Evolutionary conservation across 2,329 filamentous ascomycete genomes (phyloP), one percentile per base, ranked within the genome.

Genomic region (Epichloe amarillans): DNA sequence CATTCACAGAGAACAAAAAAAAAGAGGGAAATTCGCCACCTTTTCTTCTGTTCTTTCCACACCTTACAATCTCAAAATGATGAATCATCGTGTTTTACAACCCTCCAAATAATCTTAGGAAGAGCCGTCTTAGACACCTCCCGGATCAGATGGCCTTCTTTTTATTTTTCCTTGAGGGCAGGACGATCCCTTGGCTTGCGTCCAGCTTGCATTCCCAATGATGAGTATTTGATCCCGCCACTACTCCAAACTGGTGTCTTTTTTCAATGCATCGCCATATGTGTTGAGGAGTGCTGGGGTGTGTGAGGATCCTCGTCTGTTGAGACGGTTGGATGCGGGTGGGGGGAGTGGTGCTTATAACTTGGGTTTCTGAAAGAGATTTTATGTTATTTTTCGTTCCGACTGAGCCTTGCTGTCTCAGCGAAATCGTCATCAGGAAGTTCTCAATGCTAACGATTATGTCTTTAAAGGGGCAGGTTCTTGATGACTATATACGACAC

Each of bases 101-200:
- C 66, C 67, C 68, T 61, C 55, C 56, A 59, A 58, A 54, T 56
- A 50, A 57, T 63, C 60, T 63, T 67, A 71, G 69, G 69, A 71
- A 71, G 69, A 71, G 69, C 69, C 69, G 69, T 71, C 67, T 71
- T 61, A 71, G 69, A 71, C 69, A 56, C 58, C 62, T 60, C 57
- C 52, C 60, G 58, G 58, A 50, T 49, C 36, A 47, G 52, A 51
- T 21, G 21, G 48, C 30, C 49, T 50, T 43, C 30, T 38, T 23
- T 46, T 50, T 30, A 44, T 50, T 46, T 6, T 6, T 30, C 40
- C 36, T 41, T 37, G 39, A 49, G 36, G 43, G 48, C 51, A 23
- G 36, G 45, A 50, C 44, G 42, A 40, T 48, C 54, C 57, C 52
- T 56, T n/a, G 56, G 55, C 54, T 53, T 41, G 48, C 39, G 49